Conservation (phyloP, 257 asterid genomes). For the Buddleja alternifolia region DNA sequence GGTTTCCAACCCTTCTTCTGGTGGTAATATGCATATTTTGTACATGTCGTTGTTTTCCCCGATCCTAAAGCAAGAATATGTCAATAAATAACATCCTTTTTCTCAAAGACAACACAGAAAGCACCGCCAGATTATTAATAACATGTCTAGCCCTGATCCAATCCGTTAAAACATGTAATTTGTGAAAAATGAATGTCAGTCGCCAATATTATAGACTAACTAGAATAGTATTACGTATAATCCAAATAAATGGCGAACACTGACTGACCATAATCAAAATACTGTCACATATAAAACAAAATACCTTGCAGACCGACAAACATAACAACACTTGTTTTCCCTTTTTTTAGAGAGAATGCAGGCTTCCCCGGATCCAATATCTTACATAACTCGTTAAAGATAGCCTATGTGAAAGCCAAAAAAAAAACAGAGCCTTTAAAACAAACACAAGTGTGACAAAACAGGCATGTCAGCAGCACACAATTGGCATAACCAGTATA, state of each 20-base stretch:
- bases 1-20: too few species aligned
- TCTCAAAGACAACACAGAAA: conserved; percentile 8
- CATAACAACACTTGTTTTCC: too few species aligned
- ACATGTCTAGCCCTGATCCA: background rate
- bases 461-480: conserved; percentile 17
- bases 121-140: background rate
- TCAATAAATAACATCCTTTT: conserved; percentile 2
- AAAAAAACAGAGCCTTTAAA: background rate
- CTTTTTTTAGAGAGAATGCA: too few species aligned
- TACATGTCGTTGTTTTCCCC: too few species aligned
- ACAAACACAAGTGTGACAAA: conserved; percentile 1
- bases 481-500: too few species aligned
- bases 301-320: too few species aligned
- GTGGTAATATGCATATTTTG: too few species aligned
- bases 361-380: too few species aligned
- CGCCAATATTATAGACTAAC: too few species aligned
- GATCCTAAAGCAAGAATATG: conserved; percentile 25
- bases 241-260: background rate
- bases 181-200: conserved; percentile 4
- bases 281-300: too few species aligned
- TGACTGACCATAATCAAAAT: too few species aligned
- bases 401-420: conserved; percentile 59
- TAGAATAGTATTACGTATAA: too few species aligned
- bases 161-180: background rate
- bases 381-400: conserved; percentile 73